Evolutionary conservation across 345 rosid species (phyloP), one percentile per base, ranked within the genome.

Genomic region (Psidium guajava): DNA sequence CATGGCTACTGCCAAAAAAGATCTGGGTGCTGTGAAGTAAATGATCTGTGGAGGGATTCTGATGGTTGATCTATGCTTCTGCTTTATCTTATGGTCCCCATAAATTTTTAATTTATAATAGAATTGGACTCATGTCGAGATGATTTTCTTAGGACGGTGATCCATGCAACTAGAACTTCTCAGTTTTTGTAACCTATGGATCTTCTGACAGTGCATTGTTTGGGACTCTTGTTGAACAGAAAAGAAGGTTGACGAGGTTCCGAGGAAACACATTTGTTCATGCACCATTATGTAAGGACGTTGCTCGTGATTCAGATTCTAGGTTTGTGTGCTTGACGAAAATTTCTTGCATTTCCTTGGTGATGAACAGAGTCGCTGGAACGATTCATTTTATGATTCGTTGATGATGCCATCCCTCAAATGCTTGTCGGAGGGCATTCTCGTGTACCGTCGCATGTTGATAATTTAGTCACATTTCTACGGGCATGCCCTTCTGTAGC

Each of bases 261-360:
- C 95, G n/a, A 88, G 88, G 85, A 93, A 91, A 86, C 86, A 81
- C 84, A 83, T 89, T 22, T 96, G 98, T 86, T 89, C 94, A 24
- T 95, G 99, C 91, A 81, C 96, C 87, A 93, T 96, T 87, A 84
- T 96, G 93, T 96, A 88, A 92, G 82, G 81, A 86, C 83, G 58
- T 56, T 80, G 55, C 84, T 9, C 64, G 85, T 81, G 28, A 44
- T 73, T 84, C 85, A 52, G 32, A 84, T 84, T 58, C 81, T 32
- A 82, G 55, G 89, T 83, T 55, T 51, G 83, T 52, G 85, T 64
- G 85, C 58, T 20, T 36, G 56, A 53, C 44, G 8, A 59, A 53
- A 40, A 40, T 82, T n/a, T 50, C 58, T 54, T 55, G 83, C 69
- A 83, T 69, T 87, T 84, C 57, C 64, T 85, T 54, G 54, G 87